phyloP scores from a whole-genome alignment of 441 rosid genomes.

The Erysimum cheiri region DNA sequence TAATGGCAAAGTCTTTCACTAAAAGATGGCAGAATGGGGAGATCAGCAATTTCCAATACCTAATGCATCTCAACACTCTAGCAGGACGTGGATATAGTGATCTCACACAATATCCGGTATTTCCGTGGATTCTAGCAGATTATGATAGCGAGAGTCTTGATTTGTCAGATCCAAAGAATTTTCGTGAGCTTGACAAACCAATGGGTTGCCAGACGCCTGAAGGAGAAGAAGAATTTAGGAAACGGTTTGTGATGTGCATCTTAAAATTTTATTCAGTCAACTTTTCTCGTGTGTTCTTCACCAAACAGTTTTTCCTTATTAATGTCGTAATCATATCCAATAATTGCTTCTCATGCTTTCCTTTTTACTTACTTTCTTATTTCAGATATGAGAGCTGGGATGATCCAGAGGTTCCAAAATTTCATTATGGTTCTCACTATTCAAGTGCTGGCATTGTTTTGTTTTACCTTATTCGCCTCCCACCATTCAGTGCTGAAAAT shows the following conservation, averaged over 20 bases:
- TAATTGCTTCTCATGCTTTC: constrained; percentile 16
- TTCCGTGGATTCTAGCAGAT: constrained; percentile 99
- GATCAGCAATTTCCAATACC: constrained; percentile 98
- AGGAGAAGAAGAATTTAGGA: constrained; percentile 96
- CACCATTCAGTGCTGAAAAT: constrained; percentile 97
- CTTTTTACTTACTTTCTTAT: constrained; percentile 14
- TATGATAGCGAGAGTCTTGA: constrained; percentile 92
- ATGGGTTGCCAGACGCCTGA: constrained; percentile 99
- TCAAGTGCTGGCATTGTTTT: constrained; percentile 99
- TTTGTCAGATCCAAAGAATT: constrained; percentile 79
- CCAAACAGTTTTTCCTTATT: constrained; percentile 9
- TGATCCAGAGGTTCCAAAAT: constrained; percentile 99
- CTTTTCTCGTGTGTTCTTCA: constrained; percentile 2
- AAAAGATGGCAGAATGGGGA: constrained; percentile 99
- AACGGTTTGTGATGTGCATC: constrained; percentile 63
- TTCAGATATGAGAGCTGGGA: constrained; percentile 99
- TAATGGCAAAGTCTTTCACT: constrained; percentile 94
- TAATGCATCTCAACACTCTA: constrained; percentile 98
- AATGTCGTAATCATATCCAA: not conserved
- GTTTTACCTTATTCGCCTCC: constrained; percentile 97
- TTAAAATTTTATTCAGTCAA: not conserved
- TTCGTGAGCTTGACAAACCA: constrained; percentile 93
- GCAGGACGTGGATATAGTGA: constrained; percentile 99
- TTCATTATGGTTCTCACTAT: constrained; percentile 99
- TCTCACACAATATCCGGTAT: constrained; percentile 99